Conservation (phyloP, 352 stramenopile species). For the Globisporangium lucens region DNA sequence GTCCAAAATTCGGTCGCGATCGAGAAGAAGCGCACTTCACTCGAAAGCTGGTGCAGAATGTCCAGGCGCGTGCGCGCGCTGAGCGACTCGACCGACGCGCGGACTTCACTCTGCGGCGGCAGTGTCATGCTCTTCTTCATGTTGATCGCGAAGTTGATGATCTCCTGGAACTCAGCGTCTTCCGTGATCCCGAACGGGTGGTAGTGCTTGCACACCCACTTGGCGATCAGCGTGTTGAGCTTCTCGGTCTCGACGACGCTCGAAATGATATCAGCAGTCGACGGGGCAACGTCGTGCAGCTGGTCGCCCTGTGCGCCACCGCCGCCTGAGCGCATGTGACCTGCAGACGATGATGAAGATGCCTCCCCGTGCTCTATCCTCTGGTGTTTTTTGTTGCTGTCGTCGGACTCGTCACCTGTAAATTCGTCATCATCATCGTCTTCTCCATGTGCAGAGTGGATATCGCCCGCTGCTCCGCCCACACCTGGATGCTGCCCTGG, state of each 20-base stretch:
- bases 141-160: constrained; percentile 36
- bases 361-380: constrained; percentile 2
- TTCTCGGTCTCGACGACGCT: constrained; percentile 37
- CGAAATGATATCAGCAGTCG: constrained; percentile 19
- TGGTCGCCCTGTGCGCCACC: constrained; percentile 4
- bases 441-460: background rate
- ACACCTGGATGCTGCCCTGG: background rate
- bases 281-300: background rate
- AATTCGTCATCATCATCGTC: constrained; percentile 14
- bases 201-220: constrained; percentile 49
- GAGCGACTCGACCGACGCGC: constrained; percentile 40
- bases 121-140: constrained; percentile 35
- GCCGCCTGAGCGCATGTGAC: constrained; percentile 3
- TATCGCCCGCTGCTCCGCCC: background rate
- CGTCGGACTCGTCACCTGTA: constrained; percentile 13
- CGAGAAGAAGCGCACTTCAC: constrained; percentile 45
- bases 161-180: constrained; percentile 41
- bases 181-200: constrained; percentile 43
- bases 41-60: constrained; percentile 39
- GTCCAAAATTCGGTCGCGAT: constrained; percentile 48
- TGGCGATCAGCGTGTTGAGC: constrained; percentile 40
- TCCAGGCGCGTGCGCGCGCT: constrained; percentile 40
- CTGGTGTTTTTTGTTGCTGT: constrained; percentile 6
- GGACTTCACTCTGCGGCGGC: constrained; percentile 34
- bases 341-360: constrained; percentile 2